A percentile compares a stretch with the other conserved stretches of the same genome.
phyloP scores from a whole-genome alignment of 2,329 filamentous ascomycete genomes.

The Stagonosporopsis chrysanthemi region DNA sequence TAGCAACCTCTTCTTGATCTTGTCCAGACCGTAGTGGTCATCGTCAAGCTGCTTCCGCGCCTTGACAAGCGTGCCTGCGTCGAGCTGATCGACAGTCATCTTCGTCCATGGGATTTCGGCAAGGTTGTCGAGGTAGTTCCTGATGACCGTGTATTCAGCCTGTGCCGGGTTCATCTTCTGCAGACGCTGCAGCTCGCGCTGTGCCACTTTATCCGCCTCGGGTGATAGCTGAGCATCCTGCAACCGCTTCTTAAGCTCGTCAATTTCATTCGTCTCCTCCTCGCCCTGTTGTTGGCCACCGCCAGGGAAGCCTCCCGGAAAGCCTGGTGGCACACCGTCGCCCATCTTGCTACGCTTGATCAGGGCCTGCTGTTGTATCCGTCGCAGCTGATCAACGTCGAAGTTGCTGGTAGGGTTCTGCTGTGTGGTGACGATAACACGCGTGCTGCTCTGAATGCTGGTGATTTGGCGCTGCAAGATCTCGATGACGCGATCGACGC shows the following conservation, averaged over 20 bases:
- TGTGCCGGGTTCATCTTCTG: conserved; percentile 97
- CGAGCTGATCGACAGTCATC: conserved; percentile 84
- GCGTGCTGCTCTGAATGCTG: conserved; percentile 84
- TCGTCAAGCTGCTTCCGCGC: conserved; percentile 92
- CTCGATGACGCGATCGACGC: conserved; percentile 82
- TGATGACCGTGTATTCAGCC: conserved; percentile 91
- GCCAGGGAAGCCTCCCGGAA: conserved; percentile 55
- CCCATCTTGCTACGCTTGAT: conserved; percentile 45
- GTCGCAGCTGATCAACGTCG: conserved; percentile 55
- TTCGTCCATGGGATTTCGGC: conserved; percentile 93
- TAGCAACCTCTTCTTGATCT: conserved; percentile 94
- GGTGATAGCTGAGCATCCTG: conserved; percentile 80
- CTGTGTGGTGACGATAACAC: conserved; percentile 79
- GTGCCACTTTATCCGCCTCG: conserved; percentile 89
- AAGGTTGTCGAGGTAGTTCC: conserved; percentile 92
- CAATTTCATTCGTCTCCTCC: conserved; percentile 86
- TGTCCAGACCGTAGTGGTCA: conserved; percentile 95
- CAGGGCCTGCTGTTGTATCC: conserved; percentile 54
- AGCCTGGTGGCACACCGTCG: conserved; percentile 44
- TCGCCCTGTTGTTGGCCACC: conserved; percentile 62
- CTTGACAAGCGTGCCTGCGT: conserved; percentile 76
- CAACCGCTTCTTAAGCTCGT: conserved; percentile 88
- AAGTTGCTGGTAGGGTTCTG: conserved; percentile 57
- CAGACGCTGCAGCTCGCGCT: conserved; percentile 84
- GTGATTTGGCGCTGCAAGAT: conserved; percentile 83